These are phyloP conservation scores for Neurospora sp. DNA, from an alignment of 495 filamentous ascomycete species.

Conservation along the genomic window DNA sequence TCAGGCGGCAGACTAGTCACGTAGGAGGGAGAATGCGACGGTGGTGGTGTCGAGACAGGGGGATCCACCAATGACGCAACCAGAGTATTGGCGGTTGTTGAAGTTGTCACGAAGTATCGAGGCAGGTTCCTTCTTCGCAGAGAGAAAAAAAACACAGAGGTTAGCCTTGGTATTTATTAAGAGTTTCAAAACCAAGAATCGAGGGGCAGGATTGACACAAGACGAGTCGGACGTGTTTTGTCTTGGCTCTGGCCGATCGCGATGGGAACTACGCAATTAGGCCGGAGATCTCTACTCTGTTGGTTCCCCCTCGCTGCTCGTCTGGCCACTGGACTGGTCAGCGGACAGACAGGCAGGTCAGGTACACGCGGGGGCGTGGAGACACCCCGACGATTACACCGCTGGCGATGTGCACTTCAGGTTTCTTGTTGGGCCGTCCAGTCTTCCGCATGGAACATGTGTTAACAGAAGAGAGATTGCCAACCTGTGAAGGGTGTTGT, in stretches of 20 bases:
- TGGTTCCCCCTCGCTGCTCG: background rate
- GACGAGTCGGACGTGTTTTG: background rate
- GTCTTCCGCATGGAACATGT: background rate
- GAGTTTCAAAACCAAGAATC: background rate
- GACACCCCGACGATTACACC: background rate
- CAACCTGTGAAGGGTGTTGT: background rate
- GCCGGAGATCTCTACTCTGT: background rate
- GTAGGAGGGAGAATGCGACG: background rate
- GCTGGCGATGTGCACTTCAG: background rate
- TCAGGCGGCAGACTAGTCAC: background rate
- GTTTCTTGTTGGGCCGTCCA: background rate
- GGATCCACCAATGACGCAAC: conserved; percentile 24
- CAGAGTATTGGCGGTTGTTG: background rate
- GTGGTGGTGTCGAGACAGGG: background rate
- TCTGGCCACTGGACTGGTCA: background rate
- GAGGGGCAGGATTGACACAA: background rate
- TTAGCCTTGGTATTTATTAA: background rate
- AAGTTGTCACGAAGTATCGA: background rate
- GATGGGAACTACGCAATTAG: background rate
- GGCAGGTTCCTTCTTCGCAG: background rate
- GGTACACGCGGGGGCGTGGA: background rate
- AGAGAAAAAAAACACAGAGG: background rate
- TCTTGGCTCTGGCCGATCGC: background rate
- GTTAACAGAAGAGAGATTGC: background rate
- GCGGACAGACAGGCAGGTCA: background rate